Evolutionary conservation across 495 filamentous ascomycete genomes (phyloP).

Genomic region (Aspergillus egyptiacus): DNA sequence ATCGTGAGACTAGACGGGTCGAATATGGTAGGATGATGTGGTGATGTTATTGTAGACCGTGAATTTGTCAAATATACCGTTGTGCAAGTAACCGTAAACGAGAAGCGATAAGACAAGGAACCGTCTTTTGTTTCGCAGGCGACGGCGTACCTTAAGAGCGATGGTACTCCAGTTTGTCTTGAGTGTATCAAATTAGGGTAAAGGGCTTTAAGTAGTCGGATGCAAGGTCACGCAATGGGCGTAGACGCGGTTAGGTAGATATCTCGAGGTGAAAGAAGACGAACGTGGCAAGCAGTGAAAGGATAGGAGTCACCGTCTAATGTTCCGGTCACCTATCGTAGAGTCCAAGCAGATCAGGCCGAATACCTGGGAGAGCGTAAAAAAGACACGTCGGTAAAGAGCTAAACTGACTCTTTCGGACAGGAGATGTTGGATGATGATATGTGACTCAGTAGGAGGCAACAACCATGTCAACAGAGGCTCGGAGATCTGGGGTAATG

Average conservation of each 20-base stretch:
- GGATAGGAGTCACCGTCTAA: constrained; percentile 13
- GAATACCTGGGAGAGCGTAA: constrained; percentile 13
- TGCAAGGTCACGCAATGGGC: constrained; percentile 8
- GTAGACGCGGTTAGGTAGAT: background rate
- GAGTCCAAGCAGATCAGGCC: constrained; percentile 23
- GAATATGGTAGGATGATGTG: constrained; percentile 25
- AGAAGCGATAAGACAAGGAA: constrained; percentile 39
- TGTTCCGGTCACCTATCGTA: constrained; percentile 26
- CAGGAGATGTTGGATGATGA: constrained; percentile 10
- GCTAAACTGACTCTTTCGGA: constrained; percentile 16
- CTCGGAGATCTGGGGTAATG: constrained; percentile 22
- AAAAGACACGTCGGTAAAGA: constrained; percentile 12
- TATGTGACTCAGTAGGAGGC: constrained; percentile 20
- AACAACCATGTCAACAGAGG: constrained; percentile 20
- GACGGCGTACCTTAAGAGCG: constrained; percentile 42
- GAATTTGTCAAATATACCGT: constrained; percentile 39
- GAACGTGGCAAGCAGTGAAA: constrained; percentile 3
- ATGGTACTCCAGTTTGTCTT: constrained; percentile 31
- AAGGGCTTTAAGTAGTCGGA: constrained; percentile 6
- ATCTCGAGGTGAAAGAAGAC: background rate
- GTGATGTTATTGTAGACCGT: constrained; percentile 26
- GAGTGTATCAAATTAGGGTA: constrained; percentile 24
- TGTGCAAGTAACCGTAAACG: constrained; percentile 44
- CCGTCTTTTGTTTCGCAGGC: constrained; percentile 42
- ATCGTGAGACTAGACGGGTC: constrained; percentile 10